Evolutionary conservation across 2,329 filamentous ascomycete species (phyloP).

Genomic region (Penicillium psychrosexuale): DNA sequence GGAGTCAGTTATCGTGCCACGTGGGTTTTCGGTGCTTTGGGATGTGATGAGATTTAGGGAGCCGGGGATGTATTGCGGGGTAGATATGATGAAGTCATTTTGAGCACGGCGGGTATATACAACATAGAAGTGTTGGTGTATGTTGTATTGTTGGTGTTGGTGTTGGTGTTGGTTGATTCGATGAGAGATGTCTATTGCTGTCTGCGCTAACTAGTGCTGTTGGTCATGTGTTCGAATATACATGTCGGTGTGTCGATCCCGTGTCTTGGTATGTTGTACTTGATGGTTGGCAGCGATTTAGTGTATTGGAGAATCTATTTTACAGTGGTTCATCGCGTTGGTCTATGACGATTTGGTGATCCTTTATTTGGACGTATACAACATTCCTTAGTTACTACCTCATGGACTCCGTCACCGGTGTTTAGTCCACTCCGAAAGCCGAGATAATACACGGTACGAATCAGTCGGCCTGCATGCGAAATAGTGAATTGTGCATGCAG

Average conservation of each 20-base stretch:
- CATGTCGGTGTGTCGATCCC: background rate
- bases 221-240: background rate
- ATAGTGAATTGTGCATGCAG: slow-evolving; percentile 5
- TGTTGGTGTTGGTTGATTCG: background rate
- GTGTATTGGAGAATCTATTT: background rate
- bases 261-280: background rate
- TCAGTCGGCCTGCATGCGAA: slow-evolving; percentile 5
- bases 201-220: background rate
- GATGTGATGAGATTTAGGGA: slow-evolving; percentile 1
- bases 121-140: background rate
- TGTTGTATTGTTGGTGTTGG: too few species aligned
- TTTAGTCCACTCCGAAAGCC: background rate
- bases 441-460: background rate
- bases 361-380: too few species aligned
- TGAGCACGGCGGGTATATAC: background rate
- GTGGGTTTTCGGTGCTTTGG: background rate
- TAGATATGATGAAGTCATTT: slow-evolving; percentile 2
- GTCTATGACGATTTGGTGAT: background rate
- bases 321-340: background rate
- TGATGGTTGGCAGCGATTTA: background rate
- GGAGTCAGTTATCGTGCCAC: background rate
- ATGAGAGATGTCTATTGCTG: background rate
- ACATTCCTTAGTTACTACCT: too few species aligned
- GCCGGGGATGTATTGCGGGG: background rate
- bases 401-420: background rate